Evolutionary conservation across 306 rosid species (phyloP), one percentile per base, ranked within the genome.

Genomic region (Gastrolobium bilobum): DNA sequence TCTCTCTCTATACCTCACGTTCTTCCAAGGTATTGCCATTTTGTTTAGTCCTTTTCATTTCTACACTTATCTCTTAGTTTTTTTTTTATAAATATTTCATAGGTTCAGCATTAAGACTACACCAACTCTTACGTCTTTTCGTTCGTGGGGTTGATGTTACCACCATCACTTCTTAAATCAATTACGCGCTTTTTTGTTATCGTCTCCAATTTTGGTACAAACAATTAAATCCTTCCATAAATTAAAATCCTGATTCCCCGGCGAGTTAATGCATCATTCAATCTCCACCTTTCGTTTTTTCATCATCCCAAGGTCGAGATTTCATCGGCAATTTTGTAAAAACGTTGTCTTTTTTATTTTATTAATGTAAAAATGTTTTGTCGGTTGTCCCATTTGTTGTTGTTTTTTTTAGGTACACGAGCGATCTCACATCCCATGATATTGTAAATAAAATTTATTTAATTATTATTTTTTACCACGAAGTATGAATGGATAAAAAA

Each of bases 231-330:
- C 31, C 15, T 38, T 39, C 31, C 37, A 5, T 72, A 1, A 71
- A 79, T 48, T 62, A n/a, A 29, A 29, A 20, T 14, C 8, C 69
- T 7, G 33, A 31, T 39, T 39, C 46, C 10, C 5, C 73, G 53
- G 87, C 64, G 5, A 88, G 89, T 47, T 71, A 33, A 43, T 54
- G 38, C 67, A 58, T 4, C 8, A 68, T 69, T 68, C 13, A 60
- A 68, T 82, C 8, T 33, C 81, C 47, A 40, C 68, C 74, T 26
- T 56, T 10, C 48, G 46, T 71, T 70, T 39, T 53, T 35, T 9
- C 77, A 46, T 20, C 5, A 43, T 26, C 44, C 59, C 40, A 54
- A 13, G 6, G 38, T 79, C 39, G 7, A 60, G 44, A 71, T 39
- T 52, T 13, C 59, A 35, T 46, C 26, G 42, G 4, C 62, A 81